Base-by-base conservation (phyloP, 148 eudicot species). In the Rheum nobile region DNA sequence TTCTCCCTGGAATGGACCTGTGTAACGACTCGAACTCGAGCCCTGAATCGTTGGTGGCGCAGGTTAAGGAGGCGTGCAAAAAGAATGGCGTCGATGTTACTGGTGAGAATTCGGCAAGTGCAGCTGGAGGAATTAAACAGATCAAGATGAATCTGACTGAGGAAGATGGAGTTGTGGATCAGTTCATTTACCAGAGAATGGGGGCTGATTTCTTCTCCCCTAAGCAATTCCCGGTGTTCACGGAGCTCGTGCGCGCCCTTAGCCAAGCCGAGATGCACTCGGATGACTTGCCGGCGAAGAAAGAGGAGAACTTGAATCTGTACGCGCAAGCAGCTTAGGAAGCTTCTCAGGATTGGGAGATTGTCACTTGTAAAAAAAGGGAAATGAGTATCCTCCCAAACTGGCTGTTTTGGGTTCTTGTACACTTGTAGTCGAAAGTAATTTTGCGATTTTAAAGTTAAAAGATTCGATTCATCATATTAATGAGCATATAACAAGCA, bases 191-290 rank as follows among this genome's bases (percentile, higher is more conserved):
- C 82, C 98, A 93, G 72, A 88, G 98, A 59, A 93, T 93, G 97
- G 96, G 98, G 32, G 90, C 92, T 70, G 80, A 78, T 61, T 93
- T 93, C 83, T 93, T 93, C 59, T 93, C 97, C 2, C 98, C 98
- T 0, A 81, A 91, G 50, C 90, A 91, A 71, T 93, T 91, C 38
- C 98, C 95, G 12, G 17, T 76, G 31, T 93, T 91, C 73, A 75
- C 90, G 0, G 77, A 72, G 35, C 87, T 93, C n/a, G 85, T 86
- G 8, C 81, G 92, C 42, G 81, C 79, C 21, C 68, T 93, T n/a
- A 84, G 77, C 79, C 88, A 85, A 74, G 43, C 46, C 19, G 81
- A 86, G 26, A 31, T 76, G 68, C 83, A 83, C 31, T 61, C 52
- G 1, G 98, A 93, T 78, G 98, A 91, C 81, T 65, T 87, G 82